These are phyloP conservation scores for Eucalyptus decipiens DNA, from an alignment of 345 rosid genomes.

Conservation along the genomic window DNA sequence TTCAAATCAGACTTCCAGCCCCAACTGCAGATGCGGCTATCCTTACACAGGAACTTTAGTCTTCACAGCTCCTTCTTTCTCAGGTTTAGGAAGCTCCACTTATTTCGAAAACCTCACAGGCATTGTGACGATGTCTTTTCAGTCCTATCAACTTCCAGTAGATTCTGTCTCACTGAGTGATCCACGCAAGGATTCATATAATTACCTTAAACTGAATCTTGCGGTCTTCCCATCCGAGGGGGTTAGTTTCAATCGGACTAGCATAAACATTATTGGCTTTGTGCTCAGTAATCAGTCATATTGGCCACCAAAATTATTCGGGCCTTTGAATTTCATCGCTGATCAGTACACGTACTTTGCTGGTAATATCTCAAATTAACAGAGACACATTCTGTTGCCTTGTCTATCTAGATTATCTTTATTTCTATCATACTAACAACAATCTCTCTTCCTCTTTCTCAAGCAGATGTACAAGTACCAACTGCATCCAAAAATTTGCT, in stretches of 20 bases:
- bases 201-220: constrained; percentile 36
- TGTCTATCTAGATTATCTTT: not conserved
- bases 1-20: constrained; percentile 28
- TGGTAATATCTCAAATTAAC: constrained; percentile 19
- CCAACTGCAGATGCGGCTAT: constrained; percentile 47
- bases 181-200: constrained; percentile 30
- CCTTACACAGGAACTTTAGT: constrained; percentile 49
- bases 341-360: constrained; percentile 19
- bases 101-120: constrained; percentile 19
- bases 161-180: constrained; percentile 44
- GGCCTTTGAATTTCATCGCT: constrained; percentile 47
- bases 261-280: constrained; percentile 26
- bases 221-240: constrained; percentile 35
- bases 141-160: constrained; percentile 31
- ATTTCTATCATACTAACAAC: not conserved
- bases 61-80: constrained; percentile 64
- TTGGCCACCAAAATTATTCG: constrained; percentile 44
- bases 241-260: constrained; percentile 37
- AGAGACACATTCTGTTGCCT: not conserved
- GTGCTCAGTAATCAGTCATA: constrained; percentile 46
- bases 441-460: not conserved
- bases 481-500: constrained; percentile 16
- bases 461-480: not conserved
- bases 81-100: constrained; percentile 26
- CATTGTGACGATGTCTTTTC: constrained; percentile 4